Percentiles rank a stretch among this genome's conserved stretches.
Evolutionary conservation across 768 basidiomycete species (phyloP).

Genomic region (Naganishia randhawae): DNA sequence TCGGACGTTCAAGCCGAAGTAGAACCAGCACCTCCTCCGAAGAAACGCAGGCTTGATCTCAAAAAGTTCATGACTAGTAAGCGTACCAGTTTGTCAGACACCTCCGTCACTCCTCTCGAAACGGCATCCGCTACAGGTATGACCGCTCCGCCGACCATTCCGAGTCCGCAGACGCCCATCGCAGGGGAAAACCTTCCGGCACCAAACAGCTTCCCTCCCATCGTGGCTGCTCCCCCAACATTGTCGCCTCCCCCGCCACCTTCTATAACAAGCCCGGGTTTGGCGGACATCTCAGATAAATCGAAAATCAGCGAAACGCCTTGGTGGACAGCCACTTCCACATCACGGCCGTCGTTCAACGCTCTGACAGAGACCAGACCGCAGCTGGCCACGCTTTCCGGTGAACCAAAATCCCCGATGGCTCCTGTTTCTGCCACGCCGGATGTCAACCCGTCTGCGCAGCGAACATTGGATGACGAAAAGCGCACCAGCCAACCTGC

Average conservation of each 20-base stretch:
- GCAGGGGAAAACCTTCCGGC: neutral
- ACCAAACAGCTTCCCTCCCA: neutral
- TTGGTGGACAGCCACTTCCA: conserved; percentile 5
- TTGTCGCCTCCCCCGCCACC: neutral
- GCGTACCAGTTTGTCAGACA: neutral
- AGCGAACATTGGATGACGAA: neutral
- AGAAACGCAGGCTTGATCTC: conserved; percentile 26
- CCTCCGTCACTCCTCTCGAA: neutral
- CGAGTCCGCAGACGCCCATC: neutral
- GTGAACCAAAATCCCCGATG: neutral
- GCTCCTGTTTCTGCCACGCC: neutral
- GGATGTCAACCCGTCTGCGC: neutral
- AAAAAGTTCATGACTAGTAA: conserved; percentile 24
- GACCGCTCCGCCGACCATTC: neutral
- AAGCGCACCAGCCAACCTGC: no score
- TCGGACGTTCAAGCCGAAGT: neutral
- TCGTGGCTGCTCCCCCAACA: neutral
- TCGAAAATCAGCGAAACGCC: neutral
- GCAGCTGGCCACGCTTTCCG: neutral
- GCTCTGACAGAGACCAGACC: neutral
- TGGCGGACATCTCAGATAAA: neutral
- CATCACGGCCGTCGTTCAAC: conserved; percentile 2
- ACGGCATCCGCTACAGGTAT: neutral
- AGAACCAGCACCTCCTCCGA: conserved; percentile 22
- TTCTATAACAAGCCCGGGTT: neutral